Percentiles rank a stretch among this genome's conserved stretches.
phyloP scores from a whole-genome alignment of 495 filamentous ascomycete genomes.

The Hypoxylon fragiforme region DNA sequence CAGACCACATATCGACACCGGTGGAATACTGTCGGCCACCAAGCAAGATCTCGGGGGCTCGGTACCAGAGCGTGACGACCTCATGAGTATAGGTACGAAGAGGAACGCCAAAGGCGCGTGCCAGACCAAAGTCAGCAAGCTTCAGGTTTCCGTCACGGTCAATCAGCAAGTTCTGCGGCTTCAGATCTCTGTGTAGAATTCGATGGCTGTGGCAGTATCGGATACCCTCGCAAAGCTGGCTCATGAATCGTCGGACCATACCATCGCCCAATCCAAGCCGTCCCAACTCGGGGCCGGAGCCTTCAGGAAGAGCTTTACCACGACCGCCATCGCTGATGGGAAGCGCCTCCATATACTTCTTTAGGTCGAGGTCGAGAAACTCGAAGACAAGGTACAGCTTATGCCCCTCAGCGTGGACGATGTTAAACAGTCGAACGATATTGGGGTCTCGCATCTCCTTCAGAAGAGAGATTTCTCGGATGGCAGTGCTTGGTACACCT shows the following conservation, averaged over 20 bases:
- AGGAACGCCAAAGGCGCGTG: constrained; percentile 93
- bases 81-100: constrained; percentile 97
- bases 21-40: constrained; percentile 97
- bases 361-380: constrained; percentile 90
- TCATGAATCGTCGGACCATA: constrained; percentile 98
- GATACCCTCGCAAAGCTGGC: constrained; percentile 86
- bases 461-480: constrained; percentile 92
- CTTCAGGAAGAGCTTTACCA: constrained; percentile 85
- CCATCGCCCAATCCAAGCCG: constrained; percentile 78
- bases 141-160: constrained; percentile 94
- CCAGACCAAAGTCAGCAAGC: constrained; percentile 95
- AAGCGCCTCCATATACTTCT: constrained; percentile 99
- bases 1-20: constrained; percentile 99
- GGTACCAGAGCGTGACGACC: constrained; percentile 98
- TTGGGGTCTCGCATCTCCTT: constrained; percentile 98
- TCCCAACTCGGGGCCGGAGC: constrained; percentile 64
- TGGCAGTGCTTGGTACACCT: constrained; percentile 93
- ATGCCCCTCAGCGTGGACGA: constrained; percentile 94
- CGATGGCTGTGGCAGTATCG: constrained; percentile 96
- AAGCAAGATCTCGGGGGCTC: constrained; percentile 95
- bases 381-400: constrained; percentile 96
- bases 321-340: constrained; percentile 87
- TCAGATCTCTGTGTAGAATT: constrained; percentile 92
- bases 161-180: constrained; percentile 97
- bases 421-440: constrained; percentile 89